Base-by-base conservation (phyloP, 2,329 filamentous ascomycete genomes). In the Trichoderma gracile region DNA sequence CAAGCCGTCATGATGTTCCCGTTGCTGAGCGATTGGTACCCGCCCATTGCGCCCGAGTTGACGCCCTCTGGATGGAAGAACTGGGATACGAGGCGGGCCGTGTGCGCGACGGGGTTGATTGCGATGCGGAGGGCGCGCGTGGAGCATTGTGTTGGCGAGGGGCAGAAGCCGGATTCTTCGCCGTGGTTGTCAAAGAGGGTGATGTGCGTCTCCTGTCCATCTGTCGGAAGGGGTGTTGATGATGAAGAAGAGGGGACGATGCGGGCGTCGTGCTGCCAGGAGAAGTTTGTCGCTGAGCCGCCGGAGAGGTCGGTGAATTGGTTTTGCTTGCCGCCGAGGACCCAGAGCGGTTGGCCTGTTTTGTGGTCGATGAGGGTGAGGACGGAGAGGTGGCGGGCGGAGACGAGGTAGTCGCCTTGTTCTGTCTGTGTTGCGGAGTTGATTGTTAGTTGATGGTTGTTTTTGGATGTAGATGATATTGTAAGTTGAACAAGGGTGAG, bases 171-270 rank as follows among this genome's bases (percentile, higher is more conserved):
- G 46, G 46, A 42, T 7, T 60, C 40, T 43, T 60, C 57, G 21
- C 57, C 46, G 23, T 60, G 46, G 57, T 60, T 60, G 57, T 60
- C 57, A 33, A 60, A 60, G 6, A 60, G 38, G 1, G 57, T 60
- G 46, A 60, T 60, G 46, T 60, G 47, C 30, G 40, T 54, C 49
- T 53, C 33, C 10, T 38, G 33, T 38, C 9, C 33, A 4, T 14
- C 33, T 38, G 33, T 38, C 9, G n/a, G n/a, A n/a, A 10, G 8
- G 30, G 30, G 10, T 4, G 33, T 14, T 38, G 33, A 38, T 3
- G 33, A 14, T 3, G 49, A 19, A 2, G 50, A 23, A 10, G 55
- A 49, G 21, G 49, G 25, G 3, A 61, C 21, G 25, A 61, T 53
- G n/a, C 47, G 58, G 12, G 58, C 58, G 19, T 61, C 49, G 47